Percentiles rank a stretch among this genome's conserved stretches.
Evolutionary conservation across 176 grass and related monocot species (phyloP).

Genomic region (Oryza punctata): DNA sequence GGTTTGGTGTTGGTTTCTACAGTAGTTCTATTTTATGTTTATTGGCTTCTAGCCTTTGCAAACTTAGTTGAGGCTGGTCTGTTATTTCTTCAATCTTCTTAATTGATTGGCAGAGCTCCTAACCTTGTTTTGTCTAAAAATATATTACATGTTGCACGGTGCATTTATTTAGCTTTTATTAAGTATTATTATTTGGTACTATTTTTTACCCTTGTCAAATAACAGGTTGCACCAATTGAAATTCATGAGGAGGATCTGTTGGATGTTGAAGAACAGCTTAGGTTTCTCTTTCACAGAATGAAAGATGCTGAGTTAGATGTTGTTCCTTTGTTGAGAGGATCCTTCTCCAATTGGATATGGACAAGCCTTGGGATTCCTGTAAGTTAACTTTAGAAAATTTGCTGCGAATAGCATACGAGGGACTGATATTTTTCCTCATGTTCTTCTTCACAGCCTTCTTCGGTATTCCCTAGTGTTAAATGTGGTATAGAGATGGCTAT

Average conservation of each 20-base stretch:
- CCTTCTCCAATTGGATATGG: conserved; percentile 97
- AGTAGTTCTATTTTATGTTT: not conserved
- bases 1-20: not conserved
- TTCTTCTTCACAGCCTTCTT: conserved; percentile 65
- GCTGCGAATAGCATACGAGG: conserved; percentile 14
- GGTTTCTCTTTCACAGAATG: conserved; percentile 72
- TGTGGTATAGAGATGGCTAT: conserved; percentile 96
- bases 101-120: not conserved
- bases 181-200: not conserved
- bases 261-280: conserved; percentile 92
- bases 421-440: conserved; percentile 10
- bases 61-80: not conserved
- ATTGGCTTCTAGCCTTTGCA: not conserved
- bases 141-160: not conserved
- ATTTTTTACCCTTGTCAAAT: conserved; percentile 28
- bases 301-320: conserved; percentile 67
- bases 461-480: conserved; percentile 85
- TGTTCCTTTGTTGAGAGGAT: conserved; percentile 84
- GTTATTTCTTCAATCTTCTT: not conserved
- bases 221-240: conserved; percentile 94
- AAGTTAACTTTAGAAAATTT: conserved; percentile 42
- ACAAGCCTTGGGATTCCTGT: conserved; percentile 75
- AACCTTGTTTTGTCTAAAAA: not conserved
- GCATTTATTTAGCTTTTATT: not conserved
- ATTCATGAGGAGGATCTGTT: conserved; percentile 84